These are phyloP conservation scores for Fistulifera pelliculosa DNA, from an alignment of 108 stramenopile genomes.

Conservation along the genomic window DNA sequence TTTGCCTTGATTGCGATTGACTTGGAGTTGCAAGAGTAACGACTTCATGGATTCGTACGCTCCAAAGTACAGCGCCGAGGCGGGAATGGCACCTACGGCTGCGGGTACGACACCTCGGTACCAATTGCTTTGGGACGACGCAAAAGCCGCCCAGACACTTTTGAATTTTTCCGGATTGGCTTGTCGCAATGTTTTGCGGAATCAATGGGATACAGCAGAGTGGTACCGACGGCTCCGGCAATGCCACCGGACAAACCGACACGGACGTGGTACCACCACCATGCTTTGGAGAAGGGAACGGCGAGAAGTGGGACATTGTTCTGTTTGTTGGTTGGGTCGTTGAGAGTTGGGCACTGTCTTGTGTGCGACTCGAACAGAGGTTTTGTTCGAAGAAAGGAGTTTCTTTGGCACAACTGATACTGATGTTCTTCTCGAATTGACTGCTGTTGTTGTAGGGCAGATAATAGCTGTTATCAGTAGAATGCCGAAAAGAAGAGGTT, in stretches of 20 bases:
- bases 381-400: too few relatives aligned
- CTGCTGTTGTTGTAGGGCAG: too few relatives aligned
- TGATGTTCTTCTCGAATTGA: too few relatives aligned
- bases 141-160: constrained; percentile 16
- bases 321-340: too few relatives aligned
- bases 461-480: too few relatives aligned
- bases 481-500: too few relatives aligned
- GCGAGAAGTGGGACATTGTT: too few relatives aligned
- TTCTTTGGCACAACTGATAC: too few relatives aligned
- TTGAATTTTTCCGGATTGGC: constrained; percentile 20
- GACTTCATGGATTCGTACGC: constrained; percentile 55
- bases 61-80: constrained; percentile 73
- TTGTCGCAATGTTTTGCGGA: constrained; percentile 41
- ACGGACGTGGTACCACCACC: constrained; percentile 11
- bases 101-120: constrained; percentile 50
- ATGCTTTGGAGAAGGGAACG: too few relatives aligned
- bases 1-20: neutral
- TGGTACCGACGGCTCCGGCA: constrained; percentile 32
- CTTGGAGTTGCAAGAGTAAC: neutral
- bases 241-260: constrained; percentile 35
- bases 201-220: constrained; percentile 34
- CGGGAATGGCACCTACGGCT: constrained; percentile 54
- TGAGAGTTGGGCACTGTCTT: too few relatives aligned
- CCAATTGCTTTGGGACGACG: constrained; percentile 9
- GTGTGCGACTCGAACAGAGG: too few relatives aligned